Evolutionary conservation across 192 early-diverging fungal species (phyloP).

Genomic region (Jimgerdemannia flammicorona): DNA sequence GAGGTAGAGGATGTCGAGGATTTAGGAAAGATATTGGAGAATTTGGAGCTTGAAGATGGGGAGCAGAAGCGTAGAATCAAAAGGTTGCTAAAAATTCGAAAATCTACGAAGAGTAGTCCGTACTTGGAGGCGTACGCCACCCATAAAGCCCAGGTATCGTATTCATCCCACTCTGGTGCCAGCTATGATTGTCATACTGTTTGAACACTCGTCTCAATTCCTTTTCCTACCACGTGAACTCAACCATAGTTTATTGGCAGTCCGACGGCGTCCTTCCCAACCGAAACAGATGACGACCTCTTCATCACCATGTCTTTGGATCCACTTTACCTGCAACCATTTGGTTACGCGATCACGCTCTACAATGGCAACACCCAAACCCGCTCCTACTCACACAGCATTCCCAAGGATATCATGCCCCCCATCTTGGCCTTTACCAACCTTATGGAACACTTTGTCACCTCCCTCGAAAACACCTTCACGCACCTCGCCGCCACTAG

Average conservation of each 20-base stretch:
- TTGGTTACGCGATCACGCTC: constrained; percentile 11
- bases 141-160: background rate
- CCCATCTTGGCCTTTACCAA: background rate
- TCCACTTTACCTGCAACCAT: constrained; percentile 8
- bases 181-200: background rate
- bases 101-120: background rate
- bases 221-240: background rate
- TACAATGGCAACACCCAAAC: background rate
- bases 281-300: constrained; percentile 6
- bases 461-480: constrained; percentile 5
- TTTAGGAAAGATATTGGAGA: background rate
- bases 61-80: background rate
- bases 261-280: background rate
- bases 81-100: background rate
- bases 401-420: background rate
- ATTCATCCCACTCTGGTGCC: background rate
- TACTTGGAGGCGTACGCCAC: background rate
- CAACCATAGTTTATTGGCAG: background rate
- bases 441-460: constrained; percentile 15
- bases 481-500: background rate
- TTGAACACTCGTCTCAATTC: too few species aligned
- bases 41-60: background rate
- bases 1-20: constrained; percentile 4
- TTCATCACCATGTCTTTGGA: constrained; percentile 15
- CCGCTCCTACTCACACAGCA: background rate